Conservation (phyloP, 371 early-diverging fungal species). For the Globomyces sp. region DNA sequence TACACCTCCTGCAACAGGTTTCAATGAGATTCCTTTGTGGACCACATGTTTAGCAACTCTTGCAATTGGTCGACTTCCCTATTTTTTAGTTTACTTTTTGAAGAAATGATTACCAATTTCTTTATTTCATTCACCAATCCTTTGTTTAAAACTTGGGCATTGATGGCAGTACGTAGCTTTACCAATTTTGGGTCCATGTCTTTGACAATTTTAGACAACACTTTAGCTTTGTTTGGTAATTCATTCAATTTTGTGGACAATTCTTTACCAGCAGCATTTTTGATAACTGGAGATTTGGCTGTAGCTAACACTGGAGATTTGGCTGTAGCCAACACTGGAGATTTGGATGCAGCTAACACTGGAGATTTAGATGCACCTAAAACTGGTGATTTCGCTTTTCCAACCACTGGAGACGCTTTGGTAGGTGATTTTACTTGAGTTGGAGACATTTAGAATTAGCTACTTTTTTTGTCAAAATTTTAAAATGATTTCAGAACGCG, state of each 20-base stretch:
- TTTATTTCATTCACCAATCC: slow-evolving; percentile 8
- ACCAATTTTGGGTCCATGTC: slow-evolving; percentile 1
- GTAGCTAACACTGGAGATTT: no score
- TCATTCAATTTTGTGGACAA: no score
- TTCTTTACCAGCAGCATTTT: background rate
- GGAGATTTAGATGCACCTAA: no score
- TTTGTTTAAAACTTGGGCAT: slow-evolving; percentile 1
- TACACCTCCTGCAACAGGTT: slow-evolving; percentile 6
- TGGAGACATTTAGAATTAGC: no score
- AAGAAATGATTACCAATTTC: background rate
- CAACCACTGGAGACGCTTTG: no score
- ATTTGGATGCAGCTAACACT: no score
- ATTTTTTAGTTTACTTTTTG: background rate
- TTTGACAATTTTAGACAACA: background rate
- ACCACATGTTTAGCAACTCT: slow-evolving; percentile 11
- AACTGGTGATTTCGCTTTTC: no score
- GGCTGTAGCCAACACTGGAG: no score
- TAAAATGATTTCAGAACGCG: no score
- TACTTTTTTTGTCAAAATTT: no score
- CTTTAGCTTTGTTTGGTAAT: no score
- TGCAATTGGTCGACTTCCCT: slow-evolving; percentile 14
- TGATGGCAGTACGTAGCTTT: background rate
- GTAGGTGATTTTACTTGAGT: no score
- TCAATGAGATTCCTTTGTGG: slow-evolving; percentile 11
- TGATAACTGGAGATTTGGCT: background rate